Conservation (phyloP, 108 stramenopile species). For the Skeletonema menzelii region DNA sequence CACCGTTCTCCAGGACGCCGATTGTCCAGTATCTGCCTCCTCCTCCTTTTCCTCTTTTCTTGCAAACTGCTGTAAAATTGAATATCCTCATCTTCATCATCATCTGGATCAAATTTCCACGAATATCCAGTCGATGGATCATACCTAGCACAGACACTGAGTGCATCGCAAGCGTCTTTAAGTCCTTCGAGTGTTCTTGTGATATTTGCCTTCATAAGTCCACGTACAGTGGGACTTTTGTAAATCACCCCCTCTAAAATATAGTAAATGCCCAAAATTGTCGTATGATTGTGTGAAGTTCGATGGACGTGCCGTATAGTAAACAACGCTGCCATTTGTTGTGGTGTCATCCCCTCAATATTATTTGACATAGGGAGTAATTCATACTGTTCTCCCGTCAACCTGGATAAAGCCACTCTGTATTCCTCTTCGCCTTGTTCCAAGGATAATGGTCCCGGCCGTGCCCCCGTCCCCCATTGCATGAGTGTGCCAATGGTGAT, state of each 20-base stretch:
- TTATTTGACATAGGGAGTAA: slow-evolving; percentile 66
- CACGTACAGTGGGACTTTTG: slow-evolving; percentile 75
- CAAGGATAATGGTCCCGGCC: slow-evolving; percentile 65
- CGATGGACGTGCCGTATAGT: slow-evolving; percentile 80
- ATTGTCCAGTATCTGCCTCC: slow-evolving; percentile 72
- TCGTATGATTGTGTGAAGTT: slow-evolving; percentile 55
- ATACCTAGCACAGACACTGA: slow-evolving; percentile 75
- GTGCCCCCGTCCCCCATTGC: slow-evolving; percentile 59
- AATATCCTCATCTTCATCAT: slow-evolving; percentile 48
- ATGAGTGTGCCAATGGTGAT: slow-evolving; percentile 75
- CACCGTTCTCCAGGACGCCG: slow-evolving; percentile 67
- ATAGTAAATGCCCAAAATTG: slow-evolving; percentile 82
- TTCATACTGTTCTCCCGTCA: slow-evolving; percentile 87
- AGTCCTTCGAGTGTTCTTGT: slow-evolving; percentile 70
- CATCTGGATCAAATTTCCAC: slow-evolving; percentile 70
- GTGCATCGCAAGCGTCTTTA: slow-evolving; percentile 66
- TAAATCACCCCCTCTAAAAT: slow-evolving; percentile 88
- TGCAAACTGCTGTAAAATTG: slow-evolving; percentile 55
- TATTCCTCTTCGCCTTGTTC: slow-evolving; percentile 83
- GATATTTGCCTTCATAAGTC: slow-evolving; percentile 80
- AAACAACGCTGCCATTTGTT: slow-evolving; percentile 72
- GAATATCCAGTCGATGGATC: slow-evolving; percentile 80
- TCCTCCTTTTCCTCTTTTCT: slow-evolving; percentile 54
- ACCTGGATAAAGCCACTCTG: slow-evolving; percentile 39
- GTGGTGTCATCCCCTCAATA: slow-evolving; percentile 33